Evolutionary conservation across 2,329 filamentous ascomycete genomes (phyloP), one percentile per base, ranked within the genome.

Genomic region (Ceratocystis diversiconidia): DNA sequence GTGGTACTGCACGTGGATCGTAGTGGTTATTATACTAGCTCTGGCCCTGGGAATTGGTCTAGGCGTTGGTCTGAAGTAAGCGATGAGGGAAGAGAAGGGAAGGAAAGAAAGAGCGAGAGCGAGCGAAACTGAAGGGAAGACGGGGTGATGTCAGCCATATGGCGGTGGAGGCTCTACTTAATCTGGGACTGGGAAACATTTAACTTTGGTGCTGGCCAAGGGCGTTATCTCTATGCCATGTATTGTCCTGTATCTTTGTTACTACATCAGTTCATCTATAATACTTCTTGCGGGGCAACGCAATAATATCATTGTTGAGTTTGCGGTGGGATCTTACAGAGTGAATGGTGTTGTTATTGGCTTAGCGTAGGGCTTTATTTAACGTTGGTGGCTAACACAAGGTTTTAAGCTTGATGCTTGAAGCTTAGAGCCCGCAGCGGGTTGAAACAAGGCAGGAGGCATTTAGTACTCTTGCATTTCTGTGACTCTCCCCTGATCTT

Each of bases 1-100:
- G 80, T 92, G 89, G 89, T 90, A 83, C 82, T 66, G 66, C 44
- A 77, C 89, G 68, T 75, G 84, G 68, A 78, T 91, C 67, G 77
- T 78, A 61, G 70, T 83, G 25, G 76, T 86, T 73, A 83, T 85
- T 73, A 74, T 83, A 71, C 73, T 86, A 63, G 79, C 77, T 69
- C 76, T 85, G 66, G 79, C 76, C 7, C 73, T 84, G 43, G 82
- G 79, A 65, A 79, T 86, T 68, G 82, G 79, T 66, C 73, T 85
- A 15, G 81, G 80, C 61, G 72, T 85, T 62, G 75, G 73, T 55
- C 70, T 82, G 48, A 43, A 32, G 50, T 64, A 63, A 61, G 36
- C 12, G 10, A 41, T 15, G 50, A 64, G 22, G 61, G 60, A 41
- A 32, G 17, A 17, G 57, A 36, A 32, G 17, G 32, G 8, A 28